Base-by-base conservation (phyloP, 1,284 basidiomycete species). In the Trichosporon sp. region DNA sequence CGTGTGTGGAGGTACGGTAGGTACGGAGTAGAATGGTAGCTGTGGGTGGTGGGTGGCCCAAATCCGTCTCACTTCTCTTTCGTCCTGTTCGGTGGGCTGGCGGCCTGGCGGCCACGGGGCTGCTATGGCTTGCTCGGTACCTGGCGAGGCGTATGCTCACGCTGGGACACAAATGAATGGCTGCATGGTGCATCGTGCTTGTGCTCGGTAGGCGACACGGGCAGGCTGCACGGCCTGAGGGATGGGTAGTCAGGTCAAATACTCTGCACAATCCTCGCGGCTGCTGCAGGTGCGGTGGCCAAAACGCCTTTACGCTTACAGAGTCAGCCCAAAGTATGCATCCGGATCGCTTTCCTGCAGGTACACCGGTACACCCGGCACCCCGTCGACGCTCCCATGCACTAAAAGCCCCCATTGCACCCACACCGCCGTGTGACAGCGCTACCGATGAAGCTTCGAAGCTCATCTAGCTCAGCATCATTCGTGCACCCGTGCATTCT, bases 1-100 rank as follows among this genome's bases (percentile, higher is more conserved):
- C 59, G 59, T 63, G 59, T 32, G 59, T 63, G 59, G 59, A 63
- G 59, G 59, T 32, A 14, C 12, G 56, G 59, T 32, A 63, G 59
- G 59, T 32, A 31, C 56, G 12, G 56, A 14, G 56, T 61, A 19
- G 31, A 32, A 37, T 37, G 54, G 7, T 8, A 59, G 54, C 26
- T 10, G 16, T 46, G 16, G 43, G 16, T 46, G 43, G 5, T 46
- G 43, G 43, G 43, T 46, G 51, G 51, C 19, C 21, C 19, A 21
- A 37, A 37, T 37, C 8, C 35, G 35, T 37, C 35, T 37, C 35
- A 7, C 8, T 37, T 37, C 35, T 37, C 35, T 37, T 37, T 37
- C 35, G 43, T 26, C 21, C 19, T 10, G 51, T 10, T 54, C 51
- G 19, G 51, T 26, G 51, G 19, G 21, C 51, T 54, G 51, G 51